Evolutionary conservation across 2,329 filamentous ascomycete species (phyloP), one percentile per base, ranked within the genome.

Genomic region (Fusarium bactridioides): DNA sequence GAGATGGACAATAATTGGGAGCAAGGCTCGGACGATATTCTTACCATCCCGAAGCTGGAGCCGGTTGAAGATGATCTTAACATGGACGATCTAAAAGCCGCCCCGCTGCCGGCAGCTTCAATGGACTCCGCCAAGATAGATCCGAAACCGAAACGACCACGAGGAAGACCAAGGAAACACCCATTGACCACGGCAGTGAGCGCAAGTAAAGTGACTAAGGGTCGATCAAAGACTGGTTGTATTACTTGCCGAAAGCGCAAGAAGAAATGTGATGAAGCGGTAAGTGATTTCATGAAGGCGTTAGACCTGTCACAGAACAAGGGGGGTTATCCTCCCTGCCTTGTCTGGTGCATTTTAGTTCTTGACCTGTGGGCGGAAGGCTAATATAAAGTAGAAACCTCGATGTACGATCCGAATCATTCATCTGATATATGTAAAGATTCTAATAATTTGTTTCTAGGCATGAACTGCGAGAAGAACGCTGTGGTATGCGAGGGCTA

Each of bases 401-500:
- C 84, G 88, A 78, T 92, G 90, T 92, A 83, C 44, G 76, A 64
- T 38, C 43, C 21, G 21, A 53, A 27, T 12, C 40, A 29, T 48
- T 27, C 62, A 38, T 33, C 21, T 23, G 51, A 33, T 29, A 67
- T 25, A 16, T 48, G 27, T 21, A 31, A 31, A 25, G 33, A 27
- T 58, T 68, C 56, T 75, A 68, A 75, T 54, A 69, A 31, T 31
- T 55, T 76, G 33, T 80, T 72, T 63, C 13, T 64, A 94, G 92
- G 93, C 76, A 87, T 94, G 81, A 97, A 97, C 77, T 97, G 94
- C 78, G 92, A 96, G 82, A 97, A 97, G 86, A 97, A 97, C 80
- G 94, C 94, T 13, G 93, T 97, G 18, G 90, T 95, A 18, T 97
- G 94, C 79, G 94, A 97, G 82, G 94, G 94, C 18, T 97, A 97